These are phyloP conservation scores for Vigna angularis DNA, from an alignment of 306 rosid species.

Conservation along the genomic window DNA sequence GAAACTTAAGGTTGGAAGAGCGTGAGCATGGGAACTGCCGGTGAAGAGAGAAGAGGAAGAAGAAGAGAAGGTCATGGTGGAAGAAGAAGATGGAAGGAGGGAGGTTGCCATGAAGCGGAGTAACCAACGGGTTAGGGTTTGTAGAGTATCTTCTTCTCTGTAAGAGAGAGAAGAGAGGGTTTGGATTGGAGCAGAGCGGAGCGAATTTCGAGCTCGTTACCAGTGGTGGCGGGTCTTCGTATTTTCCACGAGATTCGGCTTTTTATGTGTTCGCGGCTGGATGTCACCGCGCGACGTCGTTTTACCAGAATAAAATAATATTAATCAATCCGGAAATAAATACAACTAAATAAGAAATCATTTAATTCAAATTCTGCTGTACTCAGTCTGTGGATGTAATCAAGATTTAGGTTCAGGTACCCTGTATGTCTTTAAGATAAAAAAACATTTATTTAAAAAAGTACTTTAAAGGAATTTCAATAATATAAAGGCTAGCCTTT, in stretches of 20 bases:
- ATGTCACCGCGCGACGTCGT: constrained; percentile 40
- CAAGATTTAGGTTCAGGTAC: background rate
- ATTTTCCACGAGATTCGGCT: constrained; percentile 41
- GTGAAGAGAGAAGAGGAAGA: constrained; percentile 53
- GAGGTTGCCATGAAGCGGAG: constrained; percentile 70
- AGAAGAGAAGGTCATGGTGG: constrained; percentile 42
- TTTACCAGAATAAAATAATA: background rate
- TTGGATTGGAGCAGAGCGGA: background rate
- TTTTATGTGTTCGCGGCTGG: constrained; percentile 18
- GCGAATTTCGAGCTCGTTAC: constrained; percentile 33
- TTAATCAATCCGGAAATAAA: background rate
- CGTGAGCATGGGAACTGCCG: constrained; percentile 30
- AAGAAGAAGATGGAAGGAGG: constrained; percentile 55
- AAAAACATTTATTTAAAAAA: no score
- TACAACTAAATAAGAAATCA: background rate
- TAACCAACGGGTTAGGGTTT: constrained; percentile 42
- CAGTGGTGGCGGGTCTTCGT: constrained; percentile 57
- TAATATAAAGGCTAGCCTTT: no score
- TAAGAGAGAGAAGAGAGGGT: background rate
- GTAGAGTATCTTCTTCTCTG: background rate
- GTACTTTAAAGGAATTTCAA: background rate
- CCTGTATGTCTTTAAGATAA: no score
- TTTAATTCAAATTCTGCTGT: background rate
- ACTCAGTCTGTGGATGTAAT: background rate
- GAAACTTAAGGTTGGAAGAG: constrained; percentile 37